phyloP scores from a whole-genome alignment of 2,329 filamentous ascomycete genomes.

The Hirsutella minnesotensis region DNA sequence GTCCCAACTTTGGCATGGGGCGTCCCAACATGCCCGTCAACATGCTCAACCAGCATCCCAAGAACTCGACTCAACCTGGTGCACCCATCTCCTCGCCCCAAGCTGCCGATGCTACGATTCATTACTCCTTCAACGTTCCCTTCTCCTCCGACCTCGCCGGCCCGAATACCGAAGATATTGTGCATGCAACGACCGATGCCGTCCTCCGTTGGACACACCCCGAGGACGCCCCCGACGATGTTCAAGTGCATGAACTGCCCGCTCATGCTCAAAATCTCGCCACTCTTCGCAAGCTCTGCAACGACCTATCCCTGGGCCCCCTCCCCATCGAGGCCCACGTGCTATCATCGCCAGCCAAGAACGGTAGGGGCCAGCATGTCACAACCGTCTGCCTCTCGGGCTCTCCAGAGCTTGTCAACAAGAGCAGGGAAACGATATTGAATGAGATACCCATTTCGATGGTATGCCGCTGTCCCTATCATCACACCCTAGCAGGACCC shows the following conservation, averaged over 20 bases:
- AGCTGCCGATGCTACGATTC: slow-evolving; percentile 65
- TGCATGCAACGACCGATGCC: slow-evolving; percentile 81
- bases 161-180: slow-evolving; percentile 86
- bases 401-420: slow-evolving; percentile 74
- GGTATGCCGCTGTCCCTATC: slow-evolving; percentile 36
- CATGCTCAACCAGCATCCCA: slow-evolving; percentile 44
- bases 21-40: slow-evolving; percentile 45
- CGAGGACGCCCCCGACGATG: slow-evolving; percentile 71
- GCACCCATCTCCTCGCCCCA: slow-evolving; percentile 55
- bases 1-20: slow-evolving; percentile 55
- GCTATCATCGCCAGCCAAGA: slow-evolving; percentile 68
- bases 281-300: slow-evolving; percentile 67
- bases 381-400: slow-evolving; percentile 89
- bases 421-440: slow-evolving; percentile 78
- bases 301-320: slow-evolving; percentile 60
- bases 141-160: slow-evolving; percentile 88
- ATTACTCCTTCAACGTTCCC: slow-evolving; percentile 94
- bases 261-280: slow-evolving; percentile 81
- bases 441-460: slow-evolving; percentile 87
- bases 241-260: slow-evolving; percentile 80
- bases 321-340: slow-evolving; percentile 75
- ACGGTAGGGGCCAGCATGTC: slow-evolving; percentile 51
- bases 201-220: slow-evolving; percentile 90
- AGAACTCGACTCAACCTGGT: slow-evolving; percentile 38
- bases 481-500: background rate